Conservation (phyloP, 345 rosid species). For the Syzygium aqueum region DNA sequence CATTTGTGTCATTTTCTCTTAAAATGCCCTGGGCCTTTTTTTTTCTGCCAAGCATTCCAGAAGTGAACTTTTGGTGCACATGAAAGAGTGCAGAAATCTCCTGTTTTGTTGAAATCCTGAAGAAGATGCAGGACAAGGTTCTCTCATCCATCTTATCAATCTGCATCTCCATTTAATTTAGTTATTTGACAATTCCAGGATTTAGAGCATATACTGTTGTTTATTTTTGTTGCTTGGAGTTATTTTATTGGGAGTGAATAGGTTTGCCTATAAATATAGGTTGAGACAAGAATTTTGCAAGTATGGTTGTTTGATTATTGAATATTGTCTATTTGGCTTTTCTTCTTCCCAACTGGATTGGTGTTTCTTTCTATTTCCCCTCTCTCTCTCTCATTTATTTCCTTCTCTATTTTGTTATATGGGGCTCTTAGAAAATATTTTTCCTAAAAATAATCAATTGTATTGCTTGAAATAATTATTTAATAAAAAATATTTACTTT, state of each 20-base stretch:
- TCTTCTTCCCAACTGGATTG: neutral
- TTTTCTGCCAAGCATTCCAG: neutral
- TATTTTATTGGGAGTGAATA: neutral
- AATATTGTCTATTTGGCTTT: neutral
- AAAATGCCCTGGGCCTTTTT: too few species aligned
- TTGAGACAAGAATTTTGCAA: neutral
- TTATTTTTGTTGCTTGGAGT: neutral
- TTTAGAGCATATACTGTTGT: neutral
- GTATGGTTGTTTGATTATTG: neutral
- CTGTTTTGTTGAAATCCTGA: neutral
- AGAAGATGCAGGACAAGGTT: neutral
- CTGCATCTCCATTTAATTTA: neutral
- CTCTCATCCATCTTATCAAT: neutral
- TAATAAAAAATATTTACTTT: accelerated
- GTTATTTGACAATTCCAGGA: neutral
- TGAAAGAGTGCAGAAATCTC: neutral
- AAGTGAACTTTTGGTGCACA: neutral
- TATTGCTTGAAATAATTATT: neutral
- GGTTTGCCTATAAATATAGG: neutral
- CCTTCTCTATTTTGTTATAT: neutral
- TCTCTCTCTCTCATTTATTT: neutral
- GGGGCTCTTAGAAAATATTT: neutral
- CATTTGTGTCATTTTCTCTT: neutral
- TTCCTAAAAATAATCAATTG: accelerated
- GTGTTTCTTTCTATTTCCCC: neutral